These are phyloP conservation scores for Brasenia schreberi DNA, from an alignment of 164 flowering plant genomes.

Conservation along the genomic window DNA sequence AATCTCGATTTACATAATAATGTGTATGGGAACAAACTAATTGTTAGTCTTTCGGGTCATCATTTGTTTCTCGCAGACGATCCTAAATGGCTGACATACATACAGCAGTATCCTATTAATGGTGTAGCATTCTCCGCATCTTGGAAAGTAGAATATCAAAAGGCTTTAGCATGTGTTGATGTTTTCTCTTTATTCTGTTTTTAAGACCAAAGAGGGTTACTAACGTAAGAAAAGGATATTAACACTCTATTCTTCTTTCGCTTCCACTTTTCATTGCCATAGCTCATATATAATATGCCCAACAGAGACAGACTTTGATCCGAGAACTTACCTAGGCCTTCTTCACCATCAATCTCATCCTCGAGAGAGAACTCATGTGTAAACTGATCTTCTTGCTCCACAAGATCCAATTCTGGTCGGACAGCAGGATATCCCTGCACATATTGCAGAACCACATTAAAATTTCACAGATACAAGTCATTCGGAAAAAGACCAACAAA, in stretches of 20 bases:
- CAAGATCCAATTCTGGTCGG: conserved; percentile 89
- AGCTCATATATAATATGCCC: not conserved
- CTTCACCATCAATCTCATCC: conserved; percentile 71
- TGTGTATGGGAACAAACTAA: too few relatives aligned
- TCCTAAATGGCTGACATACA: too few relatives aligned
- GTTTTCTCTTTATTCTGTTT: too few relatives aligned
- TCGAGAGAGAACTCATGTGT: conserved; percentile 82
- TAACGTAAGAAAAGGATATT: not conserved
- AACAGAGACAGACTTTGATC: not conserved
- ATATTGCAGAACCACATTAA: not conserved
- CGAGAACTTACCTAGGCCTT: conserved; percentile 41
- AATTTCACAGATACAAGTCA: not conserved
- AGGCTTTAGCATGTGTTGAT: too few relatives aligned
- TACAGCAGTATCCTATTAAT: too few relatives aligned
- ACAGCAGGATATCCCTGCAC: conserved; percentile 82
- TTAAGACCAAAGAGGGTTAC: not conserved
- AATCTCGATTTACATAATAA: too few relatives aligned
- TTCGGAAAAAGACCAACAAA: not conserved
- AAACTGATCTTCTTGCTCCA: conserved; percentile 80
- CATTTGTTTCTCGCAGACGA: too few relatives aligned
- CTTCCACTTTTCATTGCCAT: too few relatives aligned
- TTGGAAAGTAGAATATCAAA: too few relatives aligned
- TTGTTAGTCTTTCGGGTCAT: too few relatives aligned
- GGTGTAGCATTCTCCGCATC: too few relatives aligned
- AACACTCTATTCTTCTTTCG: too few relatives aligned